Conservation (phyloP, 2,329 filamentous ascomycete species). For the Trichoderma koningiopsis region DNA sequence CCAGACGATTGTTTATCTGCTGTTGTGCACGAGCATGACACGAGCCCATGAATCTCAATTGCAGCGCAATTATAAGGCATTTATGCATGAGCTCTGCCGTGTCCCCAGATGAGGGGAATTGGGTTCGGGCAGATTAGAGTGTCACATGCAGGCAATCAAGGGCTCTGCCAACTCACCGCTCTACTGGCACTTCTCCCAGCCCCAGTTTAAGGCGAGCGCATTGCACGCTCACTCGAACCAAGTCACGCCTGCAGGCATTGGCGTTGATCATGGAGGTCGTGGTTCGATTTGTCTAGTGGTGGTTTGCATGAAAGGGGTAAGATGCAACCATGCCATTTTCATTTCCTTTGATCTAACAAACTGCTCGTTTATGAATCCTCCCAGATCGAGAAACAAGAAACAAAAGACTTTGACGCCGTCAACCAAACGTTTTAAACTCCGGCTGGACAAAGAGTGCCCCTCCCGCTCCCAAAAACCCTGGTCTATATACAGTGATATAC, state of each 20-base stretch:
- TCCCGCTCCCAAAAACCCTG: conserved; percentile 2
- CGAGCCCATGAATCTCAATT: background rate
- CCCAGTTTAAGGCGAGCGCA: background rate
- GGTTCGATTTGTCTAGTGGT: background rate
- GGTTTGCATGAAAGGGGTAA: background rate
- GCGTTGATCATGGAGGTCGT: background rate
- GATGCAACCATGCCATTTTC: background rate
- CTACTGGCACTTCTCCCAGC: background rate
- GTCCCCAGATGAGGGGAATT: conserved; percentile 19
- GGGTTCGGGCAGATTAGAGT: conserved; percentile 15
- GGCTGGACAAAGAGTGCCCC: background rate
- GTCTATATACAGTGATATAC: background rate
- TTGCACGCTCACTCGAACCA: background rate
- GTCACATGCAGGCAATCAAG: conserved; percentile 21
- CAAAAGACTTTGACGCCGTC: background rate
- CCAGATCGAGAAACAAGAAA: background rate
- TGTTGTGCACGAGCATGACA: background rate
- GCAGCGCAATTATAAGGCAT: conserved; percentile 12
- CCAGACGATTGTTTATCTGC: background rate
- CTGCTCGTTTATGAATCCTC: background rate
- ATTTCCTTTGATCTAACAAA: background rate
- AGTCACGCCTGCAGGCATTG: conserved; percentile 1
- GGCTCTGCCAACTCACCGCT: conserved; percentile 23
- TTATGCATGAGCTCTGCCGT: conserved; percentile 15
- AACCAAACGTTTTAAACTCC: background rate